A percentile compares a stretch with the other conserved stretches of the same genome.
Conservation (phyloP, 108 stramenopile species). For the Cyclotella kingstonii region DNA sequence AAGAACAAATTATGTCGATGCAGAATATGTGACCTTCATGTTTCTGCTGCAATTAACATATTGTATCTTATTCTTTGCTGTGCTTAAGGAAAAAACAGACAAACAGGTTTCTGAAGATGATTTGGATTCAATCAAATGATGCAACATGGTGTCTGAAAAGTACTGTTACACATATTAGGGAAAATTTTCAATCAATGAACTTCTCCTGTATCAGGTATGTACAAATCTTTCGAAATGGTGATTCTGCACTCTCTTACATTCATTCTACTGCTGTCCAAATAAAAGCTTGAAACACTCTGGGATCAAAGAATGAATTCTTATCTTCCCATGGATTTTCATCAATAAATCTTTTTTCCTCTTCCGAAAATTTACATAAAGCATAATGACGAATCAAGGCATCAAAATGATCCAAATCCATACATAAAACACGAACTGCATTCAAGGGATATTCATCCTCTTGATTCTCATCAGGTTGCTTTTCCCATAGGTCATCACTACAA, state of each 20-base stretch:
- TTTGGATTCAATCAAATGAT: too few relatives aligned
- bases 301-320: slow-evolving; percentile 58
- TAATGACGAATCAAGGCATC: slow-evolving; percentile 49
- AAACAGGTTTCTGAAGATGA: too few relatives aligned
- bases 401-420: slow-evolving; percentile 41
- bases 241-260: not conserved
- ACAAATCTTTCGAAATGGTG: not conserved
- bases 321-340: slow-evolving; percentile 60
- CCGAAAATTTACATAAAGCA: slow-evolving; percentile 52
- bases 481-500: not conserved
- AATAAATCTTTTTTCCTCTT: slow-evolving; percentile 48
- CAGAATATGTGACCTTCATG: too few relatives aligned
- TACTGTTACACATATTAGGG: too few relatives aligned
- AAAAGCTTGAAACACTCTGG: slow-evolving; percentile 75
- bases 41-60: too few relatives aligned
- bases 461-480: not conserved
- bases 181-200: too few relatives aligned
- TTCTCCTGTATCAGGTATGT: too few relatives aligned
- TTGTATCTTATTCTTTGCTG: too few relatives aligned
- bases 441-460: slow-evolving; percentile 3
- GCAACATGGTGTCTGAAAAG: too few relatives aligned
- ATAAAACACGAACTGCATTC: slow-evolving; percentile 47
- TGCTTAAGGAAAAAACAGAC: too few relatives aligned
- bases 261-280: slow-evolving; percentile 48
- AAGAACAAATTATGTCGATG: too few relatives aligned